Evolutionary conservation across 2,329 filamentous ascomycete genomes (phyloP), one percentile per base, ranked within the genome.

Genomic region (Fusarium piperis): DNA sequence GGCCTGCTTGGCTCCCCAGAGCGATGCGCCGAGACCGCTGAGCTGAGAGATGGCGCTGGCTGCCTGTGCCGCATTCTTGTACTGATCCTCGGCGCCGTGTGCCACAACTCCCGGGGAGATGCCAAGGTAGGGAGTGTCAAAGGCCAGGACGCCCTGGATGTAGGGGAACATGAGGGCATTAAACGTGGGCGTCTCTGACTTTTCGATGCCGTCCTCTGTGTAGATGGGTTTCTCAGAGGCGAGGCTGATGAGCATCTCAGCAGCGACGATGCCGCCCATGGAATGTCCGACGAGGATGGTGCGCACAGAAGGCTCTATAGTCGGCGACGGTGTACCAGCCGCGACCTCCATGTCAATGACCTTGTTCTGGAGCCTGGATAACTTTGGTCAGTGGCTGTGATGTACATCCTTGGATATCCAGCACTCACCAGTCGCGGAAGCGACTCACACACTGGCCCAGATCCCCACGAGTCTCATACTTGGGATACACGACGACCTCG

Each of bases 341-440:
- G 88, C 90, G 64, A 98, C 95, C 82, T 99, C 95, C 76, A 98
- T 86, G 80, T 98, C 96, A 76, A 98, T 98, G 75, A 98, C 93
- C 76, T 93, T 93, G 79, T 98, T 92, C 73, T 95, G 90, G 16
- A 98, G 89, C 94, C 92, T 94, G 64, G 9, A 30, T 10, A 20
- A 20, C 8, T 13, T 28, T 20, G 57, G 26, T 58, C 7, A 35
- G 35, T 62, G 64, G 5, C 12, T 39, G 15, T 13, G 20, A 35
- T 20, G 10, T 51, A 51, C 46, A 51, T 32, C 16, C 44, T 13
- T 30, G 16, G 6, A 51, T 51, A 18, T 3, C 32, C 8, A 44
- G 7, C 15, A 79, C 83, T 69, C 79, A 91, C 92, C 93, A 96
- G 82, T 93, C 91, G 72, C 91, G 90, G 81, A 96, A 95, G 30